phyloP scores from a whole-genome alignment of 2,329 filamentous ascomycete genomes.

The Teratosphaeria pseudoeucalypti region DNA sequence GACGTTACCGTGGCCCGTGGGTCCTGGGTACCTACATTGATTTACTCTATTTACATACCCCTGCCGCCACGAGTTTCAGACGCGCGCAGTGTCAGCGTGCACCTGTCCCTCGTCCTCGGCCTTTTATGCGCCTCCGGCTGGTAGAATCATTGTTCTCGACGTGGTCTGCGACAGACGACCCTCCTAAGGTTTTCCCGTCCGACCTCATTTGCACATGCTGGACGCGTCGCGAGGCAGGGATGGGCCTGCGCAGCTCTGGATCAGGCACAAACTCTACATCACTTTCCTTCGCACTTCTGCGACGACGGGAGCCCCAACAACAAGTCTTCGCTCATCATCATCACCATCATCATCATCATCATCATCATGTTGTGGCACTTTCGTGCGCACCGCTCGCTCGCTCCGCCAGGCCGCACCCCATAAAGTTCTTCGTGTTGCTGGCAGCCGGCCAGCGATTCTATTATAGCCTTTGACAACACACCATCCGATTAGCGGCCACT shows the following conservation, averaged over 20 bases:
- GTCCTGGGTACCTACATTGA: no score
- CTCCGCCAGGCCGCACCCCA: background rate
- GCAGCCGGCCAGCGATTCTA: background rate
- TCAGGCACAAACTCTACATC: background rate
- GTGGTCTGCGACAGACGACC: background rate
- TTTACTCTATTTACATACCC: no score
- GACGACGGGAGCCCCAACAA: background rate
- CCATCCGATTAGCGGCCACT: background rate
- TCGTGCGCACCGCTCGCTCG: background rate
- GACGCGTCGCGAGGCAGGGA: background rate
- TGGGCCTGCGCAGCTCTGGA: background rate
- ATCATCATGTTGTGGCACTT: background rate
- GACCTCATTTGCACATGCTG: background rate
- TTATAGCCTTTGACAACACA: background rate
- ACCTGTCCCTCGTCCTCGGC: background rate
- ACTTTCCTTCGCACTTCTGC: background rate
- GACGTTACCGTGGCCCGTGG: no score
- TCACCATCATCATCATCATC: no score
- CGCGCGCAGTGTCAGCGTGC: background rate
- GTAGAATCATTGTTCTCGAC: background rate
- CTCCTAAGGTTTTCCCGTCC: background rate
- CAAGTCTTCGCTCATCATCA: background rate
- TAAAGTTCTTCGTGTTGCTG: background rate
- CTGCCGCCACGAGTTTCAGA: no score
- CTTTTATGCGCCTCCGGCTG: no score